These are phyloP conservation scores for Lipomyces kockii DNA, from an alignment of 805 yeast species.

Conservation along the genomic window DNA sequence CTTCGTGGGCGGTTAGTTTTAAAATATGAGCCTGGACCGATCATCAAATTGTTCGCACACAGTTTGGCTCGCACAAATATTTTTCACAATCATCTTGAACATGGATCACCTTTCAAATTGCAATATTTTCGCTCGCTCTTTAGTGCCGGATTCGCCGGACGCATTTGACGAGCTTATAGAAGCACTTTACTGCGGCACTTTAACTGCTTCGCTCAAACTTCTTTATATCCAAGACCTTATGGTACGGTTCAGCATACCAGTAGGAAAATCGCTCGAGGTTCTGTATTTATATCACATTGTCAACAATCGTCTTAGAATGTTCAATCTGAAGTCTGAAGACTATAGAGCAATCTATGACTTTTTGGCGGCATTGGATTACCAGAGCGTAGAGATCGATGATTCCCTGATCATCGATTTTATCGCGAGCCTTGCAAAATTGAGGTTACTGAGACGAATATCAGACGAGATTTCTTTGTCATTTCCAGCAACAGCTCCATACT, in stretches of 20 bases:
- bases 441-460: not conserved
- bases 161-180: not conserved
- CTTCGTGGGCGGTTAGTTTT: not conserved
- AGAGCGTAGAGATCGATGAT: slow-evolving; percentile 11
- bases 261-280: not conserved
- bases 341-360: slow-evolving; percentile 9
- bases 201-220: not conserved
- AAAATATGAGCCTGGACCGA: not conserved
- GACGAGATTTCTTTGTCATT: not conserved
- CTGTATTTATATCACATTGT: not conserved
- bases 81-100: not conserved
- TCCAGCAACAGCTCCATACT: not conserved
- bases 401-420: not conserved
- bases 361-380: slow-evolving; percentile 4
- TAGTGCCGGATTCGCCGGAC: not conserved
- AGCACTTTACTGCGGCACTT: not conserved
- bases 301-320: not conserved
- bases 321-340: not conserved
- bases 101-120: not conserved
- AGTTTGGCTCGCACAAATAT: not conserved
- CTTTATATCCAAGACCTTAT: not conserved
- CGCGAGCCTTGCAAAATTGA: slow-evolving; percentile 1
- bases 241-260: not conserved
- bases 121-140: not conserved
- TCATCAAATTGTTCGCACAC: not conserved